These are phyloP conservation scores for Colletotrichum liaoningense DNA, from an alignment of 2,329 filamentous ascomycete genomes.

Conservation along the genomic window DNA sequence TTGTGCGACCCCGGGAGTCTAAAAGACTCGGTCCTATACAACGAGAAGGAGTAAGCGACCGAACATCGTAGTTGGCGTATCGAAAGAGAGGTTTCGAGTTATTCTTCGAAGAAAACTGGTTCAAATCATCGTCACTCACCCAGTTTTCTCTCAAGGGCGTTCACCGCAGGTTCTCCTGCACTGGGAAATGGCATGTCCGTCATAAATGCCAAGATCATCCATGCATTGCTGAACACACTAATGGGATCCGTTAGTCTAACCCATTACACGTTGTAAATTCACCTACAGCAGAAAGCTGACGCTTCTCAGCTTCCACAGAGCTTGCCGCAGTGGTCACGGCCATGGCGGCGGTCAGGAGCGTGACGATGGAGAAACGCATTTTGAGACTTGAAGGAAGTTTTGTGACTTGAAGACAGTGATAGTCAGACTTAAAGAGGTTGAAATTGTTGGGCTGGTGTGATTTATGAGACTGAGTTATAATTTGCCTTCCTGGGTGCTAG, in stretches of 20 bases:
- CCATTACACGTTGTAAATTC: too few relatives aligned
- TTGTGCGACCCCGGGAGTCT: too few relatives aligned
- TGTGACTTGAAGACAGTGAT: too few relatives aligned
- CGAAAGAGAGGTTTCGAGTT: too few relatives aligned
- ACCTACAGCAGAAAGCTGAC: conserved; percentile 14
- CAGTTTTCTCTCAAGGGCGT: background rate
- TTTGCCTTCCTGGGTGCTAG: too few relatives aligned
- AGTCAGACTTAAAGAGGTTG: background rate
- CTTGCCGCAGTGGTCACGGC: background rate
- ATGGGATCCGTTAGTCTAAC: background rate
- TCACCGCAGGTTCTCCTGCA: conserved; percentile 9
- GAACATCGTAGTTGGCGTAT: too few relatives aligned
- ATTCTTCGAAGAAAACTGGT: too few relatives aligned
- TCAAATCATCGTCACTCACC: background rate
- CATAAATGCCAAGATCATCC: conserved; percentile 18
- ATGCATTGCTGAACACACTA: conserved; percentile 2
- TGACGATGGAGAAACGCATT: background rate
- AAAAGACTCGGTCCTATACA: too few relatives aligned
- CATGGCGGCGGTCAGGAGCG: background rate
- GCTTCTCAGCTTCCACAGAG: background rate
- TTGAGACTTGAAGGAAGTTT: background rate
- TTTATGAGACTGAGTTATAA: background rate
- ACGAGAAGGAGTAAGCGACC: too few relatives aligned
- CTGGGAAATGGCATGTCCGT: background rate
- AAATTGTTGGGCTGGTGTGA: background rate